phyloP scores from a whole-genome alignment of 805 yeast genomes.

The Ascoidea tarda region DNA sequence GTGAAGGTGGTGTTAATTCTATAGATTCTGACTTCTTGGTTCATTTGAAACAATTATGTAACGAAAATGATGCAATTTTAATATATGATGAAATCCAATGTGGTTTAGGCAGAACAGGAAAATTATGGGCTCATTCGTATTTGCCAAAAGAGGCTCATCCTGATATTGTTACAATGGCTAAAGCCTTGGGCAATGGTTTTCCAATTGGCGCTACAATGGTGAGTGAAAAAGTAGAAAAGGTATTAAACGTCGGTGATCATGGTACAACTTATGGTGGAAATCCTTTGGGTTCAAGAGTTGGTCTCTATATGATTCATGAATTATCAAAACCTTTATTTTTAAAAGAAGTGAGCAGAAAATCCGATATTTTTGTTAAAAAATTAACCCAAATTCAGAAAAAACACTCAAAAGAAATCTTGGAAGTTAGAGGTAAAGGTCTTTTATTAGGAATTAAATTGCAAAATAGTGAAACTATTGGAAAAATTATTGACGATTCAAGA shows the following conservation, averaged over 20 bases:
- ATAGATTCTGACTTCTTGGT: constrained; percentile 49
- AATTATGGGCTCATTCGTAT: constrained; percentile 81
- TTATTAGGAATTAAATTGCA: constrained; percentile 71
- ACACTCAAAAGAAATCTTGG: constrained; percentile 47
- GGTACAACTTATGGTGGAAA: constrained; percentile 98
- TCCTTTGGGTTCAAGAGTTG: constrained; percentile 80
- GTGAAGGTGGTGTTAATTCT: constrained; percentile 89
- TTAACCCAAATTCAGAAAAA: constrained; percentile 35
- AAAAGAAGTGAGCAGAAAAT: constrained; percentile 41
- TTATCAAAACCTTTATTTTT: constrained; percentile 51
- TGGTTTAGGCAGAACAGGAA: constrained; percentile 89
- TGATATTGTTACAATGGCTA: constrained; percentile 87
- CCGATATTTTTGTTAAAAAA: constrained; percentile 38
- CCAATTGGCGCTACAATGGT: constrained; percentile 93
- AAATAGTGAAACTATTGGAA: constrained; percentile 34
- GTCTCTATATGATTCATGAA: constrained; percentile 56
- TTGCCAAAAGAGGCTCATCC: constrained; percentile 79
- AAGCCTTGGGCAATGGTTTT: constrained; percentile 92
- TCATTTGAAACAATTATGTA: constrained; percentile 53
- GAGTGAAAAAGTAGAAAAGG: constrained; percentile 60
- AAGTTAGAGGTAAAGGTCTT: constrained; percentile 80
- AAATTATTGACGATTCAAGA: constrained; percentile 54
- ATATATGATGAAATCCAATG: constrained; percentile 95
- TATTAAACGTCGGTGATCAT: constrained; percentile 81
- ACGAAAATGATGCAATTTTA: constrained; percentile 53